Conservation (phyloP, 2,329 filamentous ascomycete genomes). For the Fusarium miscanthi region DNA sequence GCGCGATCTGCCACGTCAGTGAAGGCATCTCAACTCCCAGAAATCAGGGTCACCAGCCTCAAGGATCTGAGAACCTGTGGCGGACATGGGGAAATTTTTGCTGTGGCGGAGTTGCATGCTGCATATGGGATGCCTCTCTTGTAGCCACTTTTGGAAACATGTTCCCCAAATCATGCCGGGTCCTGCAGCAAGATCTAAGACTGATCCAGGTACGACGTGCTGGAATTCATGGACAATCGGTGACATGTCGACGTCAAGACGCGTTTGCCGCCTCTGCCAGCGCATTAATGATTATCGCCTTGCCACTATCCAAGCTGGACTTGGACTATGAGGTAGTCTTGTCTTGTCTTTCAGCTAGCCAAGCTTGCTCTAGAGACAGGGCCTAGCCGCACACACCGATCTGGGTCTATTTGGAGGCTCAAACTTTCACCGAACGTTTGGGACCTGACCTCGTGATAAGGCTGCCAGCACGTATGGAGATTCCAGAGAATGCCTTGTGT, state of each 20-base stretch:
- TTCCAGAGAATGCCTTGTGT: slow-evolving; percentile 29
- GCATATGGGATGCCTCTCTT: slow-evolving; percentile 43
- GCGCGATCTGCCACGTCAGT: slow-evolving; percentile 57
- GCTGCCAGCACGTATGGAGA: slow-evolving; percentile 6
- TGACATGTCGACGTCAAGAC: slow-evolving; percentile 32
- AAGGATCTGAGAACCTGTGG: slow-evolving; percentile 40
- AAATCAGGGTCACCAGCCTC: slow-evolving; percentile 51
- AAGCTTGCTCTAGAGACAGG: slow-evolving; percentile 14
- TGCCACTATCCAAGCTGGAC: slow-evolving; percentile 39
- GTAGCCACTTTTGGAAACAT: slow-evolving; percentile 39
- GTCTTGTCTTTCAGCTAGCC: slow-evolving; percentile 37
- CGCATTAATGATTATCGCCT: slow-evolving; percentile 32
- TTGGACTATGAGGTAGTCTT: not conserved
- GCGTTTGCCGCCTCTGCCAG: slow-evolving; percentile 42
- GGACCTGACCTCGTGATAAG: slow-evolving; percentile 32
- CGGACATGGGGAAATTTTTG: slow-evolving; percentile 24
- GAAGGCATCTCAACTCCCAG: slow-evolving; percentile 16
- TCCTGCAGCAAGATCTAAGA: slow-evolving; percentile 38
- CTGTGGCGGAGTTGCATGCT: slow-evolving; percentile 53
- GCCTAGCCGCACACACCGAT: slow-evolving; percentile 31
- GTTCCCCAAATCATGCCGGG: slow-evolving; percentile 28
- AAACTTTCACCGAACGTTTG: slow-evolving; percentile 33
- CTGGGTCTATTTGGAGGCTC: slow-evolving; percentile 27
- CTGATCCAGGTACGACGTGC: slow-evolving; percentile 31
- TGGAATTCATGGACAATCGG: not conserved